Base-by-base conservation (phyloP, 192 early-diverging fungal genomes). In the Paraglomus brasilianum region DNA sequence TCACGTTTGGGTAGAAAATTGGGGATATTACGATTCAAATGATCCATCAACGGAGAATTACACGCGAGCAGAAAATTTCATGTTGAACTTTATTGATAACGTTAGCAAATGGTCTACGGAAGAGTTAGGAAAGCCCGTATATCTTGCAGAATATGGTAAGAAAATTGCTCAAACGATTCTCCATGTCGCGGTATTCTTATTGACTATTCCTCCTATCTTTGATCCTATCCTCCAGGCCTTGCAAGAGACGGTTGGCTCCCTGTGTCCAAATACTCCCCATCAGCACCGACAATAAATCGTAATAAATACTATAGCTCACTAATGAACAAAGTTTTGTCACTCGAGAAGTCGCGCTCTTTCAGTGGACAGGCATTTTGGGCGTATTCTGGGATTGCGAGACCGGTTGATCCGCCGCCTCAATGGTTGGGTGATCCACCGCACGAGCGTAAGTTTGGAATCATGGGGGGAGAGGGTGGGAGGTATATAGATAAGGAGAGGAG, bases 351-450 rank as follows among this genome's bases (percentile, higher is more conserved):
- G 11, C 65, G 73, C 15, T 52, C 72, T 6, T 75, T 78, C 30
- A 72, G 70, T 0, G 88, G 88, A 14, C 69, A 75, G n/a, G 77
- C 79, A 9, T 90, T 90, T 66, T 90, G 88, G 88, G 88, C 85
- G 13, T 90, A 83, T 46, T 59, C 82, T 17, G 88, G 88, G 48
- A 46, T 56, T 7, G 81, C 78, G 6, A 69, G 83, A 14, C 81
- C 86, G 5, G 80, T 71, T 19, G 55, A 66, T 63, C 19, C 66
- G 4, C 24, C 39, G 47, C 62, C 75, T 21, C 66, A 45, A 50
- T 88, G 83, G 81, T 75, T 77, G 19, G 85, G 87, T 57, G 83
- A 86, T 50, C 85, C 85, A 43, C 83, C 81, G 5, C 85, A 86
- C 69, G 84, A 86, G 70, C 74, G 66, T 67, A 55, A 52, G 76